These are phyloP conservation scores for Sporothrix protearum DNA, from an alignment of 2,329 filamentous ascomycete genomes.

Conservation along the genomic window DNA sequence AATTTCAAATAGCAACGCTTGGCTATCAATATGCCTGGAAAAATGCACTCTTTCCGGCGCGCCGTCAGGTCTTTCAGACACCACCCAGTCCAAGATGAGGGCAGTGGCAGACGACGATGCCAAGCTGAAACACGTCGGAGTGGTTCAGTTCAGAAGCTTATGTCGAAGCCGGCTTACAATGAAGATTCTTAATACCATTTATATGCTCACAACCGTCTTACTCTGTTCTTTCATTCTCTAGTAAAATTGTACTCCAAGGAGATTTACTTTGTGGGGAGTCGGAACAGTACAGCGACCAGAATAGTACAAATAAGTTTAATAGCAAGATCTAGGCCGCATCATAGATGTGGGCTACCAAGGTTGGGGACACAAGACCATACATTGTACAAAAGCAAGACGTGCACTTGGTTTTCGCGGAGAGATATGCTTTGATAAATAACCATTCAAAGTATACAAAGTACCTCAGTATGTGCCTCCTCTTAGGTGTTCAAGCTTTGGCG, in stretches of 20 bases:
- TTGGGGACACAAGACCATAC: background rate
- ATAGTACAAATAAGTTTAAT: background rate
- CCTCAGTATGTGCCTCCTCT: background rate
- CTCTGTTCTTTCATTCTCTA: too few relatives aligned
- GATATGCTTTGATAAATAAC: too few relatives aligned
- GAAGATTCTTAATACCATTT: background rate
- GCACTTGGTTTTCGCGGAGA: background rate
- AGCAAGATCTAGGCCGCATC: background rate
- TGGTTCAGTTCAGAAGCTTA: background rate
- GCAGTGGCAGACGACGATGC: background rate
- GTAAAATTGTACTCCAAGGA: too few relatives aligned
- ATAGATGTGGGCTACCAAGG: background rate
- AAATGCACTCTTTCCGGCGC: background rate
- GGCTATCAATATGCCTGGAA: background rate
- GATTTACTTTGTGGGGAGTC: too few relatives aligned
- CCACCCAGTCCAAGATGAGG: background rate
- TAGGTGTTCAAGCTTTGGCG: background rate
- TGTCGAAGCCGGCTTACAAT: background rate
- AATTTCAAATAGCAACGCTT: background rate
- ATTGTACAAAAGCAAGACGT: background rate
- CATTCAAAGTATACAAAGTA: background rate
- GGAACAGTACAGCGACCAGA: too few relatives aligned
- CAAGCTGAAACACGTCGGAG: background rate
- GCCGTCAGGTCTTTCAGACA: background rate
- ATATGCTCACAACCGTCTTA: too few relatives aligned